A percentile compares a stretch with the other conserved stretches of the same genome.
Evolutionary conservation across 1,284 basidiomycete species (phyloP).

Genomic region (Ganoderma sinense): DNA sequence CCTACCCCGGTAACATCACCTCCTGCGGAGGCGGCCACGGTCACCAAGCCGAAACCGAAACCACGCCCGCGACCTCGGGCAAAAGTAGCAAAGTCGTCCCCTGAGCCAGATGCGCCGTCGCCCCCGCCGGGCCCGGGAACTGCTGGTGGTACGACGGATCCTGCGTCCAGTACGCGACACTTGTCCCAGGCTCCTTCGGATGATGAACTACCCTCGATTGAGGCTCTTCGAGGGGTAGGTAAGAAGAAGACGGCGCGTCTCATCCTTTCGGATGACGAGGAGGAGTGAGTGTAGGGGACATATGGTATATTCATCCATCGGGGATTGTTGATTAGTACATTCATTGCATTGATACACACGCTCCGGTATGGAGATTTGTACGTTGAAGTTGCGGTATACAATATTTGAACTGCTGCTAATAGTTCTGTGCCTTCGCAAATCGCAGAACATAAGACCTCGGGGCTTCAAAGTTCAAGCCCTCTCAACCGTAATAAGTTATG

Average conservation of each 20-base stretch:
- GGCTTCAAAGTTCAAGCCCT: no score
- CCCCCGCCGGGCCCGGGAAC: no score
- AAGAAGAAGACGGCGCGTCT: conserved; percentile 17
- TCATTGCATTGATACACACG: background rate
- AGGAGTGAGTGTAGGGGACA: conserved; percentile 8
- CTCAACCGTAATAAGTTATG: no score
- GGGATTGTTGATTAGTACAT: background rate
- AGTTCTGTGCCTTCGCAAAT: background rate
- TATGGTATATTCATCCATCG: background rate
- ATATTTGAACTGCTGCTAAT: background rate
- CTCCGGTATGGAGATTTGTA: background rate
- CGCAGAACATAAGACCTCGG: no score
- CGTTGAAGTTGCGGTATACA: background rate
- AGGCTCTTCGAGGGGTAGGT: conserved; percentile 2
- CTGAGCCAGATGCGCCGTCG: background rate
- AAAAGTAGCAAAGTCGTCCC: conserved; percentile 3
- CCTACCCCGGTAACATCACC: conserved; percentile 34
- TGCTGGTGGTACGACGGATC: background rate
- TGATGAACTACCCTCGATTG: conserved; percentile 13
- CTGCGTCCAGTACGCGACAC: background rate
- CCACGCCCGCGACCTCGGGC: conserved; percentile 34
- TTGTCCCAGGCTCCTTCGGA: conserved; percentile 15
- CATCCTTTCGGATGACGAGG: conserved; percentile 27
- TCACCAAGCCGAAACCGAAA: conserved; percentile 24
- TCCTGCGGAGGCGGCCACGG: conserved; percentile 14